Evolutionary conservation across 345 rosid species (phyloP), one percentile per base, ranked within the genome.

Genomic region (Syzygium oleosum): DNA sequence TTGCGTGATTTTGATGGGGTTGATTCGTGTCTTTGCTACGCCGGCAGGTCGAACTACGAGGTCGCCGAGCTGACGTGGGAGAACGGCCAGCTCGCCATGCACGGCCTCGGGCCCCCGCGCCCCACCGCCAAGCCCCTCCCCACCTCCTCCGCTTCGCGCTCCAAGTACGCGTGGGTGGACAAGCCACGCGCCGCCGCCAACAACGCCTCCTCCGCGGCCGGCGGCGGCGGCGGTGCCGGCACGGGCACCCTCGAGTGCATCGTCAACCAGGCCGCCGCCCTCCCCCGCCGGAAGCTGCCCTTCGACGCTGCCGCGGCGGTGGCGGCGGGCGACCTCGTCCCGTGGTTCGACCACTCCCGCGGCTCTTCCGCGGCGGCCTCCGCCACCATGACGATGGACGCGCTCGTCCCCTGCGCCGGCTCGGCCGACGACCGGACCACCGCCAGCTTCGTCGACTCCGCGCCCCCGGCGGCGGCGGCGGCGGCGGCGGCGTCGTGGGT

Each of bases 51-150:
- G 85, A 93, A 93, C 87, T 94, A 92, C 52, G 99, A 94, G 91
- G 98, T 98, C 52, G 95, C 99, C 38, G 99, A 98, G 92, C 91
- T 98, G 88, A 98, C 99, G 53, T 98, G 99, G 99, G 94, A 96
- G 90, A 98, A 96, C 88, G 99, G 99, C 8, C 99, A 96, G 79
- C 86, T 98, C 34, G 93, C 94, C 90, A 91, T 95, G 95, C 98
- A 96, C 93, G 94, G 95, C 46, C 91, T 95, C 87, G 94, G 98
- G 9, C 93, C 93, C 43, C 94, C 96, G 87, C 95, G 96, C 16
- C 78, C 84, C 58, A 88, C 87, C 5, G 51, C 88, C 84, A 94
- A 91, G 83, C 87, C 91, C 73, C 27, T 52, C 25, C 83, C 73
- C 46, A 43, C 46, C 38, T n/a, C 34, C 73, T n/a, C 73, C 73